Conservation (phyloP, 106 monocot species). For the Dioscorea alata region DNA sequence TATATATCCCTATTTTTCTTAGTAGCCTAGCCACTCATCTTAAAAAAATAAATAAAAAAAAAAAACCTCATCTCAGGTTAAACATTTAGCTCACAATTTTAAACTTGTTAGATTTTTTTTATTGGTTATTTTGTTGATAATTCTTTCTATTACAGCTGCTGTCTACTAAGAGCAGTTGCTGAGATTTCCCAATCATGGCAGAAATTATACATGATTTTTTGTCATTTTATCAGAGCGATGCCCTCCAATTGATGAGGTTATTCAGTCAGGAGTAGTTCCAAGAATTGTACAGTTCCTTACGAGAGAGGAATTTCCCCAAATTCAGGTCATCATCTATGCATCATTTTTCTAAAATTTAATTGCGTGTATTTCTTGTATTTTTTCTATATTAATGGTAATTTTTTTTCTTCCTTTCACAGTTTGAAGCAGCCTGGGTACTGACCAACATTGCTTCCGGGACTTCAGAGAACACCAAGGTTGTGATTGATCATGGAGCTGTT, state of each 20-base stretch:
- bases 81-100: too few species aligned
- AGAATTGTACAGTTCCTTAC: conserved; percentile 21
- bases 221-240: background rate
- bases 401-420: conserved; percentile 6
- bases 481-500: conserved; percentile 52
- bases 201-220: background rate
- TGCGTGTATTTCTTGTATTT: background rate
- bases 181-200: background rate
- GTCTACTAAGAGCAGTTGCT: background rate
- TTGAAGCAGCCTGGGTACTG: conserved; percentile 61
- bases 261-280: conserved; percentile 19
- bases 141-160: too few species aligned
- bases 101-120: too few species aligned
- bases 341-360: too few species aligned
- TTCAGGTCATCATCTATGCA: conserved; percentile 11
- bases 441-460: conserved; percentile 63
- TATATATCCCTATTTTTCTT: too few species aligned
- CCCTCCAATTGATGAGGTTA: conserved; percentile 16
- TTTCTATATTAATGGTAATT: background rate
- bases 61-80: too few species aligned
- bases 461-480: conserved; percentile 56
- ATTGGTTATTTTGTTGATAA: too few species aligned
- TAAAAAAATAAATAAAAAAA: too few species aligned
- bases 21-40: too few species aligned
- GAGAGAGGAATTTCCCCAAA: conserved; percentile 28